A percentile compares a stretch with the other conserved stretches of the same genome.
phyloP scores from a whole-genome alignment of 2,329 filamentous ascomycete genomes.

The Tolypocladium cylindrosporum region DNA sequence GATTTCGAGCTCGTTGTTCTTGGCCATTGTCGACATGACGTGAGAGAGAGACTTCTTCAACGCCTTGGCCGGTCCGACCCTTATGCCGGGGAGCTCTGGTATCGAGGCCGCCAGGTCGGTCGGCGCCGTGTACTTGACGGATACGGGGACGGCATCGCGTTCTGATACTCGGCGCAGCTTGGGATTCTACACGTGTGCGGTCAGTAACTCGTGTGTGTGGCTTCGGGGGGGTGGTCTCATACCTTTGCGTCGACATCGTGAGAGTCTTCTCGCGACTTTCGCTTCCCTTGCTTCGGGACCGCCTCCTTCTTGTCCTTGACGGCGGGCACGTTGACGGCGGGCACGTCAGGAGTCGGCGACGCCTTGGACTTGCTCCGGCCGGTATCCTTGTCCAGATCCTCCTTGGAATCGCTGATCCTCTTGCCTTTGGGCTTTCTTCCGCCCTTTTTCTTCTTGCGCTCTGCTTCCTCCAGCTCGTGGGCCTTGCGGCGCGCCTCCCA shows the following conservation, averaged over 20 bases:
- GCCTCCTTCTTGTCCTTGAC: conserved; percentile 39
- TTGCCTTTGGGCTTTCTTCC: conserved; percentile 57
- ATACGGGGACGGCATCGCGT: conserved; percentile 26
- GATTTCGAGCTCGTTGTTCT: conserved; percentile 52
- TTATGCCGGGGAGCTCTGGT: conserved; percentile 46
- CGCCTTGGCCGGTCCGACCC: conserved; percentile 60
- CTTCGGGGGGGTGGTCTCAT: conserved; percentile 8
- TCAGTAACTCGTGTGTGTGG: not conserved
- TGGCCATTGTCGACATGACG: conserved; percentile 56
- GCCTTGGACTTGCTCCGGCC: conserved; percentile 21
- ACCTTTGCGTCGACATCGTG: conserved; percentile 43
- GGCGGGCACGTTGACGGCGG: conserved; percentile 25
- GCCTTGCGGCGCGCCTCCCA: conserved; percentile 65
- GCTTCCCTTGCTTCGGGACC: conserved; percentile 36
- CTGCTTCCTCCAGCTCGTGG: conserved; percentile 53
- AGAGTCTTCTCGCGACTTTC: conserved; percentile 48
- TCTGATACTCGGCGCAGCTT: conserved; percentile 46
- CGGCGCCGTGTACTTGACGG: conserved; percentile 36
- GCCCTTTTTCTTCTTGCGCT: conserved; percentile 45
- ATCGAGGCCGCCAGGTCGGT: conserved; percentile 41
- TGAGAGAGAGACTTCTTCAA: conserved; percentile 60
- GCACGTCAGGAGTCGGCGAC: conserved; percentile 28
- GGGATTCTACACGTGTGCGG: conserved; percentile 19
- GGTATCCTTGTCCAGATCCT: conserved; percentile 43
- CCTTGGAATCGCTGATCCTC: conserved; percentile 53